Conservation (phyloP, 169 alveolate species). For the Plasmodium inui region DNA sequence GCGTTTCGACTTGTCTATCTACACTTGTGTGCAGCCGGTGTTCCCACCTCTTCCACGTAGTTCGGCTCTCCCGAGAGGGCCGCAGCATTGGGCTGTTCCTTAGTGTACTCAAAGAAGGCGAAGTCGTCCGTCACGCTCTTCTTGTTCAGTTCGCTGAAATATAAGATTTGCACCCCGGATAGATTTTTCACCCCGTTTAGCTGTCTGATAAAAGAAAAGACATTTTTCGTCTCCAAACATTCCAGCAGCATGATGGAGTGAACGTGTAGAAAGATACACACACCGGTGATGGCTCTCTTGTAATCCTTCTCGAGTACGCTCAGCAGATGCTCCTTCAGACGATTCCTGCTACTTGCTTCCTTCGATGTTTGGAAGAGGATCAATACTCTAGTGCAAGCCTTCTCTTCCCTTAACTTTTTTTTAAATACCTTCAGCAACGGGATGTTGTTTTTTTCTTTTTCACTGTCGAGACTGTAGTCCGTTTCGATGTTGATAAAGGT, state of each 20-base stretch:
- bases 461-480: constrained; percentile 62
- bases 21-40: not conserved
- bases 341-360: constrained; percentile 4
- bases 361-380: constrained; percentile 34
- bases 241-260: constrained; percentile 44
- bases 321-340: not conserved
- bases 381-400: constrained; percentile 23
- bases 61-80: constrained; percentile 9
- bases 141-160: constrained; percentile 52
- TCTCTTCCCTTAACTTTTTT: constrained; percentile 60
- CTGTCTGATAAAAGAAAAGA: constrained; percentile 4
- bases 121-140: constrained; percentile 25
- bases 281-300: constrained; percentile 10
- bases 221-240: constrained; percentile 5
- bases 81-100: constrained; percentile 25
- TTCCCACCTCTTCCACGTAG: constrained; percentile 24
- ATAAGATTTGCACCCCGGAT: not conserved
- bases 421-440: constrained; percentile 38
- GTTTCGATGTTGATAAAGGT: constrained; percentile 35
- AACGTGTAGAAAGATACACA: constrained; percentile 14
- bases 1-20: too few relatives aligned
- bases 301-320: constrained; percentile 5
- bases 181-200: not conserved
- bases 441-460: constrained; percentile 59
- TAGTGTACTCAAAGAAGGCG: constrained; percentile 29